A percentile compares a stretch with the other conserved stretches of the same genome.
Conservation (phyloP, 306 rosid species). For the Lotus japonicus region DNA sequence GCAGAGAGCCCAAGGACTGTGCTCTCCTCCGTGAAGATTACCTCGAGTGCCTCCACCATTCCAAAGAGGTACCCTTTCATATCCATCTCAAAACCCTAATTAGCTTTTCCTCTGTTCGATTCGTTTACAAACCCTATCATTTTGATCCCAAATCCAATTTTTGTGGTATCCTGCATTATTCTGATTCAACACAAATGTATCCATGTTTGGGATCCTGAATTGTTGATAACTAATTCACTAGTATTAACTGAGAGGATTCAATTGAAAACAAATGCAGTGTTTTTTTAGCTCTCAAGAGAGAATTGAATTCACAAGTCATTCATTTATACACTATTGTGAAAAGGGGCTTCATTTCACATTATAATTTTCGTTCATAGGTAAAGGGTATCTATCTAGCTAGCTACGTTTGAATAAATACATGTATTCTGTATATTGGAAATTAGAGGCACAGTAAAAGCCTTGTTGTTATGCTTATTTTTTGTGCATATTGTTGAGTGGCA, state of each 20-base stretch:
- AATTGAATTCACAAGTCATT: not conserved
- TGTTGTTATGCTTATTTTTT: not conserved
- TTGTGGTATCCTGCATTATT: not conserved
- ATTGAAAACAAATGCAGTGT: too few species aligned
- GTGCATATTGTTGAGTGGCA: not conserved
- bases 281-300: too few species aligned
- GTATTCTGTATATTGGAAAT: not conserved
- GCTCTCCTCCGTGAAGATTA: conserved; percentile 94
- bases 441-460: not conserved
- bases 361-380: not conserved
- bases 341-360: not conserved
- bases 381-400: not conserved
- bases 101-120: not conserved
- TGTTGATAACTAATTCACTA: not conserved
- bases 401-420: not conserved
- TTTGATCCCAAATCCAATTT: not conserved
- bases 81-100: conserved; percentile 19
- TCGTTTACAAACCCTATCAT: not conserved
- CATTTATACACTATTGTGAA: too few species aligned
- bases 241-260: not conserved
- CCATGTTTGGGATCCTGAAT: conserved; percentile 3
- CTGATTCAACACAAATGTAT: not conserved
- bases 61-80: conserved; percentile 69
- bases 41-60: conserved; percentile 95
- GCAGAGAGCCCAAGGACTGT: conserved; percentile 94